Conservation (phyloP, 1,284 basidiomycete genomes). For the Sporisorium reilianum region DNA sequence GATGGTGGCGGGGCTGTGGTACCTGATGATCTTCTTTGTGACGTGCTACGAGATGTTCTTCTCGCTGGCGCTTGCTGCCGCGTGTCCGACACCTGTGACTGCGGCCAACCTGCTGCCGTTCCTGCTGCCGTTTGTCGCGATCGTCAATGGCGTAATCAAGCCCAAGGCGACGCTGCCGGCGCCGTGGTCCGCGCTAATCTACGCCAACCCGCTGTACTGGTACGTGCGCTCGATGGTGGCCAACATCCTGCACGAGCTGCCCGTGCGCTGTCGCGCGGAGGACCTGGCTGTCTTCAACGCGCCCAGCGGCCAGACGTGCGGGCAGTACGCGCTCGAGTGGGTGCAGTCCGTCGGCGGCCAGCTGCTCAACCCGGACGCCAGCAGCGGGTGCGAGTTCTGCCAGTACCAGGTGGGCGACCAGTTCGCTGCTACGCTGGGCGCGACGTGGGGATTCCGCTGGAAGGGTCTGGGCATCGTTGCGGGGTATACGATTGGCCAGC, state of each 20-base stretch:
- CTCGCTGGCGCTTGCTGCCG: slow-evolving; percentile 60
- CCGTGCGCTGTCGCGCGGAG: slow-evolving; percentile 51
- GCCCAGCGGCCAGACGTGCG: slow-evolving; percentile 53
- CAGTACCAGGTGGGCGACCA: slow-evolving; percentile 53
- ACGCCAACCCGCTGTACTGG: slow-evolving; percentile 59
- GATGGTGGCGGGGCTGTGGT: slow-evolving; percentile 60
- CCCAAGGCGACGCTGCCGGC: slow-evolving; percentile 54
- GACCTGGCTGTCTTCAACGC: slow-evolving; percentile 59
- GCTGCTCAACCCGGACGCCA: slow-evolving; percentile 43
- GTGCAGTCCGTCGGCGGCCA: slow-evolving; percentile 40
- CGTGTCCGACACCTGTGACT: slow-evolving; percentile 62
- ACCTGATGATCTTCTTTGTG: slow-evolving; percentile 57
- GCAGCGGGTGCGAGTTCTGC: slow-evolving; percentile 47
- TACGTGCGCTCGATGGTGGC: slow-evolving; percentile 61
- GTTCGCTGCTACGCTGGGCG: slow-evolving; percentile 42
- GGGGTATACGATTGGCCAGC: slow-evolving; percentile 47
- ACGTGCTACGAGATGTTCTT: slow-evolving; percentile 62
- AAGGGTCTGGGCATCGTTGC: slow-evolving; percentile 52
- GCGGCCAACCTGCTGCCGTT: slow-evolving; percentile 66
- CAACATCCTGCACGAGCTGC: slow-evolving; percentile 54
- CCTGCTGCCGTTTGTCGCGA: slow-evolving; percentile 67
- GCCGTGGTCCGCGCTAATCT: slow-evolving; percentile 60
- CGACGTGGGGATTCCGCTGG: slow-evolving; percentile 57
- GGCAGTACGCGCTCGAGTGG: slow-evolving; percentile 55
- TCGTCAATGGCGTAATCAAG: slow-evolving; percentile 69